phyloP scores from a whole-genome alignment of 192 early-diverging fungal genomes.

The Dissophora globulifera region DNA sequence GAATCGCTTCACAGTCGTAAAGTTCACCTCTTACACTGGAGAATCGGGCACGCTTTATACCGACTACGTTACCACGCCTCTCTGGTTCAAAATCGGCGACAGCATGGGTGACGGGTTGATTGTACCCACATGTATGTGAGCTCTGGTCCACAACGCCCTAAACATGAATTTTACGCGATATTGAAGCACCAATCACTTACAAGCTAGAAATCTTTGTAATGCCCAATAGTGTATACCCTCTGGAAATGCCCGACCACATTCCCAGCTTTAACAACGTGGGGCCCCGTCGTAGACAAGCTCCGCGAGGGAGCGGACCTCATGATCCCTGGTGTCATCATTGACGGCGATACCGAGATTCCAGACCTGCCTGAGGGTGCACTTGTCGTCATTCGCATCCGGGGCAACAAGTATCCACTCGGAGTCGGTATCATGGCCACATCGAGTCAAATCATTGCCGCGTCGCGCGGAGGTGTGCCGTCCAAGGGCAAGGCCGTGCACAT shows the following conservation, averaged over 20 bases:
- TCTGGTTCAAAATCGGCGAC: conserved; percentile 72
- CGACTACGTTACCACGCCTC: conserved; percentile 65
- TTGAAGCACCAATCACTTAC: too few species aligned
- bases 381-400: conserved; percentile 65
- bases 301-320: conserved; percentile 85
- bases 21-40: conserved; percentile 73
- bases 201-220: too few species aligned
- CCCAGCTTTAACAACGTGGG: conserved; percentile 74
- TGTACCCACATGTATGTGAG: conserved; percentile 74
- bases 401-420: conserved; percentile 69
- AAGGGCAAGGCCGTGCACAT: conserved; percentile 88
- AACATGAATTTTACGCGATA: too few species aligned
- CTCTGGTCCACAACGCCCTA: too few species aligned
- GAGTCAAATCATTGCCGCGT: conserved; percentile 49
- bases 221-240: conserved; percentile 74
- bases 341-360: conserved; percentile 54
- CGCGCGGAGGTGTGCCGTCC: conserved; percentile 17
- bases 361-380: conserved; percentile 61
- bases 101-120: conserved; percentile 51
- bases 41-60: conserved; percentile 71
- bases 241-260: conserved; percentile 77
- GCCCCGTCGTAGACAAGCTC: conserved; percentile 73
- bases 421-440: conserved; percentile 74
- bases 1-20: conserved; percentile 68
- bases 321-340: conserved; percentile 76